A percentile compares a stretch with the other conserved stretches of the same genome.
These are phyloP conservation scores for Penicillium maclennaniae DNA, from an alignment of 495 filamentous ascomycete genomes.

Conservation along the genomic window DNA sequence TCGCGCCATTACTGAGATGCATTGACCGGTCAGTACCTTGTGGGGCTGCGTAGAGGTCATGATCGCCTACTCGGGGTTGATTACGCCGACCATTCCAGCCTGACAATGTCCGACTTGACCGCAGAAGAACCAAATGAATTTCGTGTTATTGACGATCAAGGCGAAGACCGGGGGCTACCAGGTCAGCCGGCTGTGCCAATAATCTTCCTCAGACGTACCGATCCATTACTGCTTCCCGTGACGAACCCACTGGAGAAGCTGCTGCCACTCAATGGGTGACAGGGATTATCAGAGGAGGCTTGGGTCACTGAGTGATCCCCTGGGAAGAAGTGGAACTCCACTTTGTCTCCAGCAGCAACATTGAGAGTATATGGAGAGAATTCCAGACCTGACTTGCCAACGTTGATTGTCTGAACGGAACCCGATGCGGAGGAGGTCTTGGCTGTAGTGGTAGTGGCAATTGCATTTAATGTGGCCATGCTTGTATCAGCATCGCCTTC, in stretches of 20 bases:
- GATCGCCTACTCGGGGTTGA: constrained; percentile 59
- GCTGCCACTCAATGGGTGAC: constrained; percentile 52
- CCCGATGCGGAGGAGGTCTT: neutral
- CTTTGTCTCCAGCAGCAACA: constrained; percentile 55
- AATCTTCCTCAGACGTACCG: constrained; percentile 8
- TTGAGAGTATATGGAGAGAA: constrained; percentile 38
- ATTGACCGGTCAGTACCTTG: neutral
- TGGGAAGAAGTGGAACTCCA: constrained; percentile 68
- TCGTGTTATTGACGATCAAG: constrained; percentile 57
- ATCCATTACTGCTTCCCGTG: constrained; percentile 36
- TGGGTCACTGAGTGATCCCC: constrained; percentile 69
- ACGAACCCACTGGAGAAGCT: constrained; percentile 67
- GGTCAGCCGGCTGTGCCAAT: neutral
- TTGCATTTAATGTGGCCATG: neutral
- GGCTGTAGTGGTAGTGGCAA: neutral
- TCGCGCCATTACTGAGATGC: neutral
- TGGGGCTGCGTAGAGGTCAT: neutral
- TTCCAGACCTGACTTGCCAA: constrained; percentile 26
- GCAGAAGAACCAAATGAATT: constrained; percentile 68
- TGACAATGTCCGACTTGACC: constrained; percentile 62
- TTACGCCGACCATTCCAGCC: constrained; percentile 64
- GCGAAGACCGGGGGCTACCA: constrained; percentile 48
- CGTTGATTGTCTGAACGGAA: constrained; percentile 4
- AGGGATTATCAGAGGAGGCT: constrained; percentile 65
- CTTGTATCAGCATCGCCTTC: neutral